Conservation (phyloP, 2,329 filamentous ascomycete species). For the Botrytis medusae region DNA sequence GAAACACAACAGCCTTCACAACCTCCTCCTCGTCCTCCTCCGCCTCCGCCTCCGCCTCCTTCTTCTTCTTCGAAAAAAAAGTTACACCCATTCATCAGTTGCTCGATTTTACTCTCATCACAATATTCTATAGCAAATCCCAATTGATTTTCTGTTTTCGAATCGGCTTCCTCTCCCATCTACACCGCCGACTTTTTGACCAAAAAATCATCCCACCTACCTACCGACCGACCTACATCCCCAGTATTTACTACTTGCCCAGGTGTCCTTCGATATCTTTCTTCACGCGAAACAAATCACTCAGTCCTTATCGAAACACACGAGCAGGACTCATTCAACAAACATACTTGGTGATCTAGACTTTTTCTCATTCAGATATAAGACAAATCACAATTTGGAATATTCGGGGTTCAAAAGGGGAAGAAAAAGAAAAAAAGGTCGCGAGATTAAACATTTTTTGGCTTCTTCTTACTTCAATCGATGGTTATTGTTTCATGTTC, state of each 20-base stretch:
- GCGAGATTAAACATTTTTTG: constrained; percentile 18
- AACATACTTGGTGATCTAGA: constrained; percentile 11
- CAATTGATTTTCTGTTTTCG: not conserved
- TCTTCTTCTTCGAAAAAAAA: not conserved
- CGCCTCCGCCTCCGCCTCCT: not conserved
- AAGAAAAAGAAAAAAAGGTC: not conserved
- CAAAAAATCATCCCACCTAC: not conserved
- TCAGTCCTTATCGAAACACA: constrained; percentile 1
- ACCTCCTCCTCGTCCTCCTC: not conserved
- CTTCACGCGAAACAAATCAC: not conserved
- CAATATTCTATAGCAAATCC: not conserved
- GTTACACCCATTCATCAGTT: not conserved
- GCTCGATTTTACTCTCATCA: not conserved
- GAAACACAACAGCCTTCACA: constrained; percentile 9
- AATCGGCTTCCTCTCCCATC: not conserved
- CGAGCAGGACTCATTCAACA: constrained; percentile 15
- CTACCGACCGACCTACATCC: not conserved
- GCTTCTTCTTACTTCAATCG: constrained; percentile 29
- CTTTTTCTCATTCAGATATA: not conserved
- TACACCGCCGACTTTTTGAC: not conserved
- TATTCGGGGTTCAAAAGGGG: constrained; percentile 4
- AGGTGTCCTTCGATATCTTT: constrained; percentile 7
- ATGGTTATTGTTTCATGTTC: constrained; percentile 37
- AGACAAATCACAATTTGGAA: constrained; percentile 4
- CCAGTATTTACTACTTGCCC: not conserved